Percentiles rank a stretch among this genome's conserved stretches.
Conservation (phyloP, 768 basidiomycete species). For the Russula griseocarnosa region DNA sequence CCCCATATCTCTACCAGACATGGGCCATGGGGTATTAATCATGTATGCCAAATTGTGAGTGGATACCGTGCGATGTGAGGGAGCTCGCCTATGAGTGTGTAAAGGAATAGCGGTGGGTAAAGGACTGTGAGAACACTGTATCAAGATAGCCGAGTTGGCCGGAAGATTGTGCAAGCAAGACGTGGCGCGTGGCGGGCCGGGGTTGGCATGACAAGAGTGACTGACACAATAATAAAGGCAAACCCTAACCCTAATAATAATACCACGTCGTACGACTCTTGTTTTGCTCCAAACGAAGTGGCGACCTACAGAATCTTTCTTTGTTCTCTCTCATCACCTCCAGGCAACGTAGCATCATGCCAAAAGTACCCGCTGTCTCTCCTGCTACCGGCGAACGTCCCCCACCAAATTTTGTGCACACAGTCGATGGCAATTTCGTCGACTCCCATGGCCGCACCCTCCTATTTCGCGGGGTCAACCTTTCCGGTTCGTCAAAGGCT, state of each 20-base stretch:
- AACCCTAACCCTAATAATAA: slow-evolving; percentile 23
- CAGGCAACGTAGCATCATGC: slow-evolving; percentile 40
- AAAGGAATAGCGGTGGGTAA: no score
- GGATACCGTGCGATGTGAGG: no score
- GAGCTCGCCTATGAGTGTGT: no score
- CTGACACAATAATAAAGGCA: neutral
- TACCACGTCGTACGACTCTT: slow-evolving; percentile 21
- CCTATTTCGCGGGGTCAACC: slow-evolving; percentile 90
- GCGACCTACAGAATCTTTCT: neutral
- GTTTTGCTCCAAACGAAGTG: neutral
- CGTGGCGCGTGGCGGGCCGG: neutral
- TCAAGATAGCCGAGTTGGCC: neutral
- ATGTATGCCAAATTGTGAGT: no score
- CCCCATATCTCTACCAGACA: no score
- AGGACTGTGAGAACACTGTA: no score
- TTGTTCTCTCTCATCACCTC: slow-evolving; percentile 9
- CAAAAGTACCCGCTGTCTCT: slow-evolving; percentile 52
- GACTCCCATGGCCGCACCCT: slow-evolving; percentile 72
- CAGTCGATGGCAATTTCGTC: slow-evolving; percentile 63
- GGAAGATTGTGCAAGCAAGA: neutral
- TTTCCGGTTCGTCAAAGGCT: slow-evolving; percentile 84
- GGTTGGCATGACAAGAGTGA: neutral
- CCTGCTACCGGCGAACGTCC: slow-evolving; percentile 53
- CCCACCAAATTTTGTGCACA: slow-evolving; percentile 56
- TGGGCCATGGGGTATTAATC: no score